Evolutionary conservation across 2,329 filamentous ascomycete genomes (phyloP).

Genomic region (Atkinsonella texensis): DNA sequence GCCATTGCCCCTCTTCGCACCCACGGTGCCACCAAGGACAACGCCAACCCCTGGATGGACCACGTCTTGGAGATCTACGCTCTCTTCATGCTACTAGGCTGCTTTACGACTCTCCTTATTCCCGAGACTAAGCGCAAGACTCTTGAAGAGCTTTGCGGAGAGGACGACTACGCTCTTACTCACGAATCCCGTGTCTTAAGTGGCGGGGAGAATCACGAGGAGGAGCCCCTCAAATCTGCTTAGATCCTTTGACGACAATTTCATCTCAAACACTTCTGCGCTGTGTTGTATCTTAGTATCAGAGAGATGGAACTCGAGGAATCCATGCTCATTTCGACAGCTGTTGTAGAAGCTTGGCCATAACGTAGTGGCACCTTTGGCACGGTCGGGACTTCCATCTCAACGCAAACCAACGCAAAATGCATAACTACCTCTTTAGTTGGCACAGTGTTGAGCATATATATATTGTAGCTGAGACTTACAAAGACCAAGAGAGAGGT

Average conservation of each 20-base stretch:
- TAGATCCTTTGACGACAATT: neutral
- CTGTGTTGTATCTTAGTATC: no score
- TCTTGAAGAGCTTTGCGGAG: constrained; percentile 47
- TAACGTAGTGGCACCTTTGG: no score
- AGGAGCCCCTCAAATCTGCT: constrained; percentile 2
- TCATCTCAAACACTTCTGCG: neutral
- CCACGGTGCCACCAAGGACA: constrained; percentile 25
- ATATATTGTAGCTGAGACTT: no score
- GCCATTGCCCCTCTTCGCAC: constrained; percentile 44
- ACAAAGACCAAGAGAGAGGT: no score
- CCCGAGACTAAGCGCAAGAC: constrained; percentile 66
- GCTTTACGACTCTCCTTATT: constrained; percentile 57
- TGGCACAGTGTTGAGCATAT: no score
- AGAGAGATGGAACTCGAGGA: no score
- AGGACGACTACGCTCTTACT: constrained; percentile 19
- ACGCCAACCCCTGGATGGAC: constrained; percentile 53
- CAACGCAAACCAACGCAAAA: no score
- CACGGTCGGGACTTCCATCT: no score
- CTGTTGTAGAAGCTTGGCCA: no score
- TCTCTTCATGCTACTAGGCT: constrained; percentile 64
- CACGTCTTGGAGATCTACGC: constrained; percentile 66
- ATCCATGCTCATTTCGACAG: no score
- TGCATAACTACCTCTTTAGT: no score
- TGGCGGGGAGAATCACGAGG: neutral
- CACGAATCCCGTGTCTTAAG: neutral